These are phyloP conservation scores for Starmera dryadoides DNA, from an alignment of 805 yeast genomes.

Conservation along the genomic window DNA sequence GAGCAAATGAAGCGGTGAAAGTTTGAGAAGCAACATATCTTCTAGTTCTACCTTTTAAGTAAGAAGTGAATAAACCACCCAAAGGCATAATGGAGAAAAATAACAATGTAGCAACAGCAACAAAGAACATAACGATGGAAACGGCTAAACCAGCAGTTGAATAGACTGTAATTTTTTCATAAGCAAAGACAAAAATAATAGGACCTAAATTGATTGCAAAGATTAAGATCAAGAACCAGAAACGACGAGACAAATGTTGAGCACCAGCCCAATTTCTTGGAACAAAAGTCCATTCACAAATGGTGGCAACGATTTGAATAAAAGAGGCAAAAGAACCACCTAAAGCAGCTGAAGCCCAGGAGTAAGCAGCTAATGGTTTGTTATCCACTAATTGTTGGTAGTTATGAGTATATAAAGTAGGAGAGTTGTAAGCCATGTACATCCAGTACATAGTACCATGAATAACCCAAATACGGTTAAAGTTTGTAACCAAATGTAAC, in stretches of 20 bases:
- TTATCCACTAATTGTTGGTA: conserved; percentile 79
- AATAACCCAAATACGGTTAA: conserved; percentile 96
- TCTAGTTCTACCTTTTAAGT: conserved; percentile 81
- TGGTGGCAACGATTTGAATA: conserved; percentile 80
- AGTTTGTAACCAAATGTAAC: conserved; percentile 92
- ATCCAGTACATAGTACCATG: conserved; percentile 91
- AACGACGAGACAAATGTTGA: conserved; percentile 87
- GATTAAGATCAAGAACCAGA: conserved; percentile 63
- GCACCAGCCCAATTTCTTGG: conserved; percentile 99
- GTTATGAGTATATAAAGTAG: conserved; percentile 81
- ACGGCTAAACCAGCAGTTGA: conserved; percentile 73
- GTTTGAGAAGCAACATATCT: conserved; percentile 90
- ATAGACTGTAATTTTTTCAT: conserved; percentile 58
- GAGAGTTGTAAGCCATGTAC: conserved; percentile 89
- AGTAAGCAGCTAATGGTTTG: conserved; percentile 81
- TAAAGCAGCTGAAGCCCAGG: conserved; percentile 89
- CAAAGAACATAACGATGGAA: conserved; percentile 81
- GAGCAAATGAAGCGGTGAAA: conserved; percentile 86
- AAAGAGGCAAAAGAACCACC: conserved; percentile 85
- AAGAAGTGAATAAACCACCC: conserved; percentile 92
- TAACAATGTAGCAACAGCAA: conserved; percentile 74
- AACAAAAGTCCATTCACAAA: conserved; percentile 91
- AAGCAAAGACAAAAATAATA: conserved; percentile 75
- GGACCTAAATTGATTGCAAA: conserved; percentile 77
- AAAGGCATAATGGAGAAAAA: conserved; percentile 94